Percentiles rank a stretch among this genome's conserved stretches.
Evolutionary conservation across 495 filamentous ascomycete genomes (phyloP).

Genomic region (Hyaloscypha hepaticicola): DNA sequence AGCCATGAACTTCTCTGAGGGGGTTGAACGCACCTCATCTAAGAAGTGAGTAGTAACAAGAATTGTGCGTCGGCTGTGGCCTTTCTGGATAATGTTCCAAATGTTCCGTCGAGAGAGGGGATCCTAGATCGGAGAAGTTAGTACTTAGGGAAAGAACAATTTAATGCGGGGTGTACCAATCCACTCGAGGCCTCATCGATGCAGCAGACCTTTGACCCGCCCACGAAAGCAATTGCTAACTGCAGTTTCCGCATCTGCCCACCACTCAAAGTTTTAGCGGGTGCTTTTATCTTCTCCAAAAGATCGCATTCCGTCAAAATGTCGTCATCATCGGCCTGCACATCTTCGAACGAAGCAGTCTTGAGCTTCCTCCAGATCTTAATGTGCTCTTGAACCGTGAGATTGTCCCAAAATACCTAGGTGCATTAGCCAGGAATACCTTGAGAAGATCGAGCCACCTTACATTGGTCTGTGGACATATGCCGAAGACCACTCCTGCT

Average conservation of each 20-base stretch:
- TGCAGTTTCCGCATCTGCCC: constrained; percentile 74
- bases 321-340: constrained; percentile 59
- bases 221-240: constrained; percentile 71
- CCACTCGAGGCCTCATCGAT: constrained; percentile 60
- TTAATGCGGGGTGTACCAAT: constrained; percentile 10
- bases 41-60: constrained; percentile 43
- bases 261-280: constrained; percentile 63
- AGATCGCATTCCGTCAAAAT: constrained; percentile 57
- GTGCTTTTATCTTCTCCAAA: constrained; percentile 50
- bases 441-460: constrained; percentile 9
- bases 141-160: neutral
- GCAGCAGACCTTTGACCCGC: constrained; percentile 67
- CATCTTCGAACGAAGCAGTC: constrained; percentile 60
- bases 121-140: constrained; percentile 24
- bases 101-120: constrained; percentile 47
- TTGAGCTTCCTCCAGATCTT: constrained; percentile 54
- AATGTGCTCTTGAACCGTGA: constrained; percentile 55
- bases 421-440: constrained; percentile 54
- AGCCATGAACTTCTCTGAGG: neutral
- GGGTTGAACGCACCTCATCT: constrained; percentile 29
- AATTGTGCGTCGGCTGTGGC: constrained; percentile 34
- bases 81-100: constrained; percentile 50
- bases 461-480: constrained; percentile 69
- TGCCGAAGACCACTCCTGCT: constrained; percentile 69
- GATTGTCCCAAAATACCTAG: constrained; percentile 47